These are phyloP conservation scores for Geotrichum europaeum DNA, from an alignment of 1,139 yeast species.

Conservation along the genomic window DNA sequence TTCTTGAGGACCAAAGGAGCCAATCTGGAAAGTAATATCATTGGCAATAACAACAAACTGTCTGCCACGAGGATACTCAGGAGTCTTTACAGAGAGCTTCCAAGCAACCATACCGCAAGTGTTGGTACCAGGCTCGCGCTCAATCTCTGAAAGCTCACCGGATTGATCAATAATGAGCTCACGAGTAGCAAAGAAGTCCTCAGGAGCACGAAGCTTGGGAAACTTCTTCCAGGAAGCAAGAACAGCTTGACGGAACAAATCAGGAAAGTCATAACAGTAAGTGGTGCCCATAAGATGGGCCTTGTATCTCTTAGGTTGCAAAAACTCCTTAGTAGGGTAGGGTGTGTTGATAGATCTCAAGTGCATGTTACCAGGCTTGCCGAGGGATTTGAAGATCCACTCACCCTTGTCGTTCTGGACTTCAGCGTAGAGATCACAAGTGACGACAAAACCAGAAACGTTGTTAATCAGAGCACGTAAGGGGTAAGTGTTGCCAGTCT, in stretches of 20 bases:
- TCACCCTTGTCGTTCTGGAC: constrained; percentile 87
- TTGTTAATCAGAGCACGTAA: constrained; percentile 93
- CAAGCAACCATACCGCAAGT: constrained; percentile 97
- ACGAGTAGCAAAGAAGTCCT: constrained; percentile 67
- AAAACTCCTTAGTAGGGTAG: constrained; percentile 94
- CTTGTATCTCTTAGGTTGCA: constrained; percentile 97
- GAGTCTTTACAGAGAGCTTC: constrained; percentile 83
- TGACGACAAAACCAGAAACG: constrained; percentile 95
- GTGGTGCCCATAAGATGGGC: constrained; percentile 99
- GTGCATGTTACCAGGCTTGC: constrained; percentile 91
- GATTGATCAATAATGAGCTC: constrained; percentile 73
- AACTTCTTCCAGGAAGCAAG: constrained; percentile 75
- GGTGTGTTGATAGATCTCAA: constrained; percentile 93
- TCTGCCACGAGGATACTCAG: constrained; percentile 97
- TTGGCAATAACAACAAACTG: constrained; percentile 88
- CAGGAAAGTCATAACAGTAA: constrained; percentile 98
- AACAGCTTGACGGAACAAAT: constrained; percentile 90
- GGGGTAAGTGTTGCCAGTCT: constrained; percentile 81
- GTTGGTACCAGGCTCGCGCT: constrained; percentile 95
- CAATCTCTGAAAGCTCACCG: constrained; percentile 79
- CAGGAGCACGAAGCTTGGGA: constrained; percentile 50
- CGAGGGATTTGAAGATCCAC: constrained; percentile 90
- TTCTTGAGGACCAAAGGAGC: constrained; percentile 97
- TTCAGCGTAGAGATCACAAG: constrained; percentile 90
- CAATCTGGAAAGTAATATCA: constrained; percentile 95